A percentile compares a stretch with the other conserved stretches of the same genome.
phyloP scores from a whole-genome alignment of 176 grass and related monocot species.

The barley (Hordeum vulgare) region MorexV3_pseudomolecules_assembly NC_058523.1:486712179-486712678 shows the following conservation, averaged over 20 bases:
- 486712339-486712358: not conserved
- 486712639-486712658: slow-evolving; percentile 39
- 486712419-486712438: not conserved
- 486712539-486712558: not conserved
- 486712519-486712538: not conserved
- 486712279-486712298: slow-evolving; percentile 9
- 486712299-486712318: not conserved
- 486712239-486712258: slow-evolving; percentile 35
- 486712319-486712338: not conserved
- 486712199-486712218: slow-evolving; percentile 27
- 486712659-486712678: not conserved
- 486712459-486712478: no score
- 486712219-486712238: slow-evolving; percentile 4
- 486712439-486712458: not conserved
- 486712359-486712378: not conserved
- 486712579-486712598: not conserved
- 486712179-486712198: slow-evolving; percentile 31
- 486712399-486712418: not conserved
- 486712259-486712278: slow-evolving; percentile 28
- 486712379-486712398: not conserved
- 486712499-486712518: slow-evolving; percentile 2
- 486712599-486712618: not conserved
- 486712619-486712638: not conserved
- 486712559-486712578: no score
- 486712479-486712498: not conserved